Conservation (phyloP, 352 stramenopile species). For the Phytopythium delawarense region DNA sequence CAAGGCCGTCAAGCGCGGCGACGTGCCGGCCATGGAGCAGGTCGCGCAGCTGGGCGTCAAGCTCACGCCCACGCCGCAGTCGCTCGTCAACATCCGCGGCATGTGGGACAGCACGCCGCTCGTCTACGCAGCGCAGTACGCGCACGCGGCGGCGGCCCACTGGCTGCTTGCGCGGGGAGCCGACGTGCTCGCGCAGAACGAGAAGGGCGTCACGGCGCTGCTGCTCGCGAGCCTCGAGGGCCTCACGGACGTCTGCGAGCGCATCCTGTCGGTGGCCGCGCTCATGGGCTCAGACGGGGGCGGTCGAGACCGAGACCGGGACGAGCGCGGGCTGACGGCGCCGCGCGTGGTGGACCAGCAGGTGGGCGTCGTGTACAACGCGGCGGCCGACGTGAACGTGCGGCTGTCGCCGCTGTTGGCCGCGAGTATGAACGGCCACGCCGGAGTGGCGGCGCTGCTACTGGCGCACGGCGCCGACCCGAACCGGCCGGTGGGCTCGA, state of each 20-base stretch:
- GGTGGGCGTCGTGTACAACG: constrained; percentile 75
- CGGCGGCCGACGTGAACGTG: constrained; percentile 51
- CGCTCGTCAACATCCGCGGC: constrained; percentile 55
- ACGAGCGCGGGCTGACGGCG: no score
- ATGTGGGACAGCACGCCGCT: constrained; percentile 86
- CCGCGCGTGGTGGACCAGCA: constrained; percentile 29
- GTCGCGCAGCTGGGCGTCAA: constrained; percentile 5
- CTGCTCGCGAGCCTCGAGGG: constrained; percentile 71
- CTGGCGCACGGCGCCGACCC: constrained; percentile 26
- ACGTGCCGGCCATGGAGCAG: constrained; percentile 31
- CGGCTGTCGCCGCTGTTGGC: constrained; percentile 52
- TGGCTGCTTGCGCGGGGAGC: constrained; percentile 35
- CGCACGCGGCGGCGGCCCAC: constrained; percentile 40
- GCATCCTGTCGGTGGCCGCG: constrained; percentile 22
- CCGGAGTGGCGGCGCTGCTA: constrained; percentile 42
- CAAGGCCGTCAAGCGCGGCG: constrained; percentile 61
- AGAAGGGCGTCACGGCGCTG: constrained; percentile 66
- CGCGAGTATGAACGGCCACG: constrained; percentile 72
- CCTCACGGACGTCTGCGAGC: constrained; percentile 36
- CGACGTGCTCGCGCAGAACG: constrained; percentile 35
- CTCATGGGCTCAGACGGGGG: not conserved
- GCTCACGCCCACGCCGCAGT: constrained; percentile 3
- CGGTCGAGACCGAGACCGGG: no score
- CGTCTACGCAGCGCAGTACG: constrained; percentile 73
- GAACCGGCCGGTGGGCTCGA: constrained; percentile 19